Conservation (phyloP, 2,329 filamentous ascomycete genomes). For the Aspergillus sp. region DNA sequence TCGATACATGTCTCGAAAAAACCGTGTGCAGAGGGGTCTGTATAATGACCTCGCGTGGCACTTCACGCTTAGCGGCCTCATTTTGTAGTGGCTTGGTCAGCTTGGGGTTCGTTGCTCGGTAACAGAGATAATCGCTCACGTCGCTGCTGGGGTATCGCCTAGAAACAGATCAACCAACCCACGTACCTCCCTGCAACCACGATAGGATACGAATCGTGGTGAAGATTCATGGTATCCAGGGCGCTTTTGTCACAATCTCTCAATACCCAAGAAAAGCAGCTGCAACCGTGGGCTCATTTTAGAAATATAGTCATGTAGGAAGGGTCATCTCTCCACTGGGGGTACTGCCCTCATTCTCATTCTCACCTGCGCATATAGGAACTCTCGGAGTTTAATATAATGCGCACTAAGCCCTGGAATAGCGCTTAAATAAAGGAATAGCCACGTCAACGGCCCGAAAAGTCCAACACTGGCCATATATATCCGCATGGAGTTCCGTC, state of each 20-base stretch:
- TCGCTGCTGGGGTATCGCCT: constrained; percentile 3
- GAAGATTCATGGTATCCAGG: not conserved
- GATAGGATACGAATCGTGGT: not conserved
- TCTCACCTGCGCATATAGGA: not conserved
- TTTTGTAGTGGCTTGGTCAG: not conserved
- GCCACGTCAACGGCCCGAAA: constrained; percentile 21
- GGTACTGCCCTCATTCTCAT: not conserved
- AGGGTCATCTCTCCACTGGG: no score
- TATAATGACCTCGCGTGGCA: not conserved
- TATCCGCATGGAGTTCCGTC: not conserved
- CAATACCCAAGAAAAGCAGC: not conserved
- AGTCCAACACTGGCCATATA: constrained; percentile 17
- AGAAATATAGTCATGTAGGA: not conserved
- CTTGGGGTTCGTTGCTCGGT: not conserved
- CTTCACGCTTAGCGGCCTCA: not conserved
- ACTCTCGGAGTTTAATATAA: constrained; percentile 13
- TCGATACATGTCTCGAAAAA: not conserved
- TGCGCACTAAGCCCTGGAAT: constrained; percentile 18
- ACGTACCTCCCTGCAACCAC: not conserved
- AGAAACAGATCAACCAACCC: not conserved
- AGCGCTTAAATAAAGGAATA: constrained; percentile 20
- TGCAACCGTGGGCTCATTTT: not conserved
- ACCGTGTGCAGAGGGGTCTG: not conserved
- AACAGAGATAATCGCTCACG: not conserved
- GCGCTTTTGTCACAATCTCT: not conserved